These are phyloP conservation scores for Claviceps arundinis DNA, from an alignment of 2,329 filamentous ascomycete genomes.

Conservation along the genomic window DNA sequence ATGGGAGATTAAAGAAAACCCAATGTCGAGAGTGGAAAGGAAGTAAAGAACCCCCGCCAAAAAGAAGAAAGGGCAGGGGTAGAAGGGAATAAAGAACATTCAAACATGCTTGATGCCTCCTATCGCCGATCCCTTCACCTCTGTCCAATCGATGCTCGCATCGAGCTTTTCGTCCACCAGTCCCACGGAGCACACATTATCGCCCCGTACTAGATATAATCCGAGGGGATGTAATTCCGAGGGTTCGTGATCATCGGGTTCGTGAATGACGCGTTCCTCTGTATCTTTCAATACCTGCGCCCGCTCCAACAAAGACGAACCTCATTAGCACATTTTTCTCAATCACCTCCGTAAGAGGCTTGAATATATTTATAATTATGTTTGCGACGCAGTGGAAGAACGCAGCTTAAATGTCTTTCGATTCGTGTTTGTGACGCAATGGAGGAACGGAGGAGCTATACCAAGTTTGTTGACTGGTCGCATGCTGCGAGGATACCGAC, in stretches of 20 bases:
- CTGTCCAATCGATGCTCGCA: conserved; percentile 79
- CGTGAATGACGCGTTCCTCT: conserved; percentile 80
- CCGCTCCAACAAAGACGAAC: neutral
- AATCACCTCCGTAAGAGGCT: no score
- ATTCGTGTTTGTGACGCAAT: neutral
- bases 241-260: conserved; percentile 67
- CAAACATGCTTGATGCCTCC: conserved; percentile 69
- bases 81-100: neutral
- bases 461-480: conserved; percentile 85
- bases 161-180: conserved; percentile 84
- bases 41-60: neutral
- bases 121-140: conserved; percentile 75
- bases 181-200: conserved; percentile 86
- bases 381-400: neutral
- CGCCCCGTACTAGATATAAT: conserved; percentile 81
- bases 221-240: conserved; percentile 74
- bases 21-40: neutral
- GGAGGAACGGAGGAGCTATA: conserved; percentile 18
- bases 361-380: no score
- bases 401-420: neutral
- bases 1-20: neutral
- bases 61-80: neutral
- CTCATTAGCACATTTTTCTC: neutral
- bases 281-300: conserved; percentile 63
- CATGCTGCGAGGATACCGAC: conserved; percentile 73